Evolutionary conservation across 371 early-diverging fungal species (phyloP), one percentile per base, ranked within the genome.

Genomic region (Mucor indicus): DNA sequence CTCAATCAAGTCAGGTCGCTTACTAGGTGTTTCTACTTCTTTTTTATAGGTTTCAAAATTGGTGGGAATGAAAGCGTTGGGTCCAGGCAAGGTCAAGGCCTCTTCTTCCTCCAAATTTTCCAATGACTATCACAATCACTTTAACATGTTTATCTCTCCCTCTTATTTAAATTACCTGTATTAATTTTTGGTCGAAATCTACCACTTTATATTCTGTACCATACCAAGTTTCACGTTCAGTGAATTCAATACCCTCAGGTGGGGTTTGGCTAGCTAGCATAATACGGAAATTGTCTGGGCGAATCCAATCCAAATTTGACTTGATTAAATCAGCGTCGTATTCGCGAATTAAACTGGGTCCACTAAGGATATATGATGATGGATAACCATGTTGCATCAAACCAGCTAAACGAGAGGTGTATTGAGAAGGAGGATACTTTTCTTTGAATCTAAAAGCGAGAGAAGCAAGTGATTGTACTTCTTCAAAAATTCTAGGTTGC

Each of bases 51-150:
- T 76, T 38, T 83, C 83, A 57, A 84, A 84, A 31, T 81, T 72
- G 36, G 72, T 75, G 0, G 96, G 96, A 31, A 96, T 86, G 56
- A 94, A 96, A 29, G 76, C 83, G 69, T 96, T 95, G 8, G 74
- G 74, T 13, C 50, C 64, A 1, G 95, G 94, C 15, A 96, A 67
- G 50, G 80, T 67, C 24, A 97, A 65, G 3, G 79, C 83, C 0
- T 77, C 54, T 44, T 80, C 78, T 4, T 57, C 32, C 23, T 62
- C 60, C 7, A 81, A 38, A 30, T 74, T 67, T 9, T 62, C 38
- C 43, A 90, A 66, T n/a, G 51, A 48, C 60, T 59, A 38, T 29
- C 30, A 8, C 30, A 12, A 29, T 29, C 30, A 12, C 12, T 12
- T 12, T 12, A 6, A 29, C 30, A 6, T 12, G 8, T 12, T 8